Conservation (phyloP, 345 rosid species). For the Angophora floribunda region DNA sequence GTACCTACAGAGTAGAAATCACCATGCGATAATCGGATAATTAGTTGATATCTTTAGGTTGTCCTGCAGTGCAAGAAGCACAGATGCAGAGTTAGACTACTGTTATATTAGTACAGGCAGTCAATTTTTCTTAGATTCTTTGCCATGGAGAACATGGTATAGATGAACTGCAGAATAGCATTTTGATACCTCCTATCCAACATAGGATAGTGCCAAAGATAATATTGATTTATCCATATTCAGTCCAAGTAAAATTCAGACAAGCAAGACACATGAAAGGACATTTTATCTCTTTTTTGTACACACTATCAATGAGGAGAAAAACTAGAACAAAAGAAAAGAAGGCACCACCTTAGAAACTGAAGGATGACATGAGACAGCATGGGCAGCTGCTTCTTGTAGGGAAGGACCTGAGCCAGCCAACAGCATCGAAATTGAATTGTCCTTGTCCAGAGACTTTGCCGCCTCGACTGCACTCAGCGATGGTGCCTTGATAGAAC, state of each 20-base stretch:
- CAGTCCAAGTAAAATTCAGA: neutral
- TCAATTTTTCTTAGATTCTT: neutral
- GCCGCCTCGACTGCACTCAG: conserved; percentile 81
- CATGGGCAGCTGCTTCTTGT: conserved; percentile 59
- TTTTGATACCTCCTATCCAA: neutral
- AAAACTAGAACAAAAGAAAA: neutral
- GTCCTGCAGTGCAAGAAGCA: neutral
- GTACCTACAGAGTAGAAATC: conserved; percentile 38
- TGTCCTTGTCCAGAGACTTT: conserved; percentile 32
- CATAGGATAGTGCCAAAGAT: neutral
- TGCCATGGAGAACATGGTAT: neutral
- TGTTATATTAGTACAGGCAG: neutral
- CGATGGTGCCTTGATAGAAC: conserved; percentile 50
- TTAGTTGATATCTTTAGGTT: neutral
- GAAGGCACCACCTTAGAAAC: conserved; percentile 46
- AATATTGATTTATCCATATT: neutral
- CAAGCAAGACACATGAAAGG: neutral
- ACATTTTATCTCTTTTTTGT: neutral
- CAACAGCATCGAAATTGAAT: conserved; percentile 54
- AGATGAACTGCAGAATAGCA: neutral
- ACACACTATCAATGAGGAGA: neutral
- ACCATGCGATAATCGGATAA: neutral
- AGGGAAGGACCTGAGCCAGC: conserved; percentile 89
- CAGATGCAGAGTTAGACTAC: neutral
- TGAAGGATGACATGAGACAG: conserved; percentile 71